Conservation (phyloP, 768 basidiomycete genomes). For the Leccinum uliginosum region DNA sequence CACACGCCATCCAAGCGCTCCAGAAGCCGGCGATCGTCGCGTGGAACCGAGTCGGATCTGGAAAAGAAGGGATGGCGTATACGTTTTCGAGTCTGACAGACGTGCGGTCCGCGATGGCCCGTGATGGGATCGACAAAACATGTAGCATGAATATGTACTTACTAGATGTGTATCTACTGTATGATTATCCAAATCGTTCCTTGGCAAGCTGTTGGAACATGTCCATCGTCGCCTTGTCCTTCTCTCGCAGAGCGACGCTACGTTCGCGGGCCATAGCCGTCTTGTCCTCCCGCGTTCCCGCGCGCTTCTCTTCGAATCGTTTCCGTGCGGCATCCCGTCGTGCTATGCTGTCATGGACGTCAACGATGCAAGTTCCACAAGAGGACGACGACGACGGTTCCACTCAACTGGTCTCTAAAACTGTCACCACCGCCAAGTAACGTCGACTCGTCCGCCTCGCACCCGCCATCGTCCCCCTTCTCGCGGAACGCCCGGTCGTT, state of each 20-base stretch:
- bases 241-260: conserved; percentile 58
- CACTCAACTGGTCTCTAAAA: conserved; percentile 65
- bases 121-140: neutral
- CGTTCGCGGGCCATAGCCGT: conserved; percentile 54
- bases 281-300: conserved; percentile 43
- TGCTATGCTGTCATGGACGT: conserved; percentile 52
- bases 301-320: conserved; percentile 53
- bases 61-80: neutral
- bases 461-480: conserved; percentile 58
- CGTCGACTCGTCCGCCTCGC: conserved; percentile 74
- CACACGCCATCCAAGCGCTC: neutral
- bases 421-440: conserved; percentile 81
- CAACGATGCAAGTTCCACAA: neutral
- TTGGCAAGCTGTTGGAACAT: conserved; percentile 95
- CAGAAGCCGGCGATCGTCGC: neutral
- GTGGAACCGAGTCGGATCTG: neutral
- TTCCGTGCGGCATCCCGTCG: conserved; percentile 67
- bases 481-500: conserved; percentile 68
- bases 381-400: conserved; percentile 2
- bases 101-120: neutral
- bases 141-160: conserved; percentile 9
- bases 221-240: conserved; percentile 91
- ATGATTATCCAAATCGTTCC: conserved; percentile 67
- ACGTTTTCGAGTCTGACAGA: neutral
- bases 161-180: conserved; percentile 9